A percentile compares a stretch with the other conserved stretches of the same genome.
Conservation (phyloP, 2,329 filamentous ascomycete species). For the Fusarium protoensiforme region DNA sequence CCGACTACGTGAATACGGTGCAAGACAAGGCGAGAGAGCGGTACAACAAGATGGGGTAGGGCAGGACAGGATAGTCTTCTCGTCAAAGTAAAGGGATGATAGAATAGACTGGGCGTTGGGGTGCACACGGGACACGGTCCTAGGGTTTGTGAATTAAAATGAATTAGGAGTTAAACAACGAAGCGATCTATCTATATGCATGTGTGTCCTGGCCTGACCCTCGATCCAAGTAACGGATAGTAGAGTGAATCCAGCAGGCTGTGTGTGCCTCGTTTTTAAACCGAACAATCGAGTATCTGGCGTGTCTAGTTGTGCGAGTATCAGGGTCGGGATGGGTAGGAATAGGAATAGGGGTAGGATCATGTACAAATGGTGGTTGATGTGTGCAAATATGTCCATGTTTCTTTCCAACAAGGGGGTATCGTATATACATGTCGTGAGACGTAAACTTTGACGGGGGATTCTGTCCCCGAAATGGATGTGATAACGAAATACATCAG, state of each 20-base stretch:
- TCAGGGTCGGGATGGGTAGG: not conserved
- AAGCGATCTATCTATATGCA: not conserved
- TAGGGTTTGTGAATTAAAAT: not conserved
- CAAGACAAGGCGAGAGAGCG: constrained; percentile 75
- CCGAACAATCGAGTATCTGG: not conserved
- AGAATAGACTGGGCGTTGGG: constrained; percentile 12
- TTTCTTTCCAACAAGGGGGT: constrained; percentile 12
- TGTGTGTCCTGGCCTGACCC: not conserved
- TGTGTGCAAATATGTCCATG: not conserved
- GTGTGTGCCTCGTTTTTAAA: not conserved
- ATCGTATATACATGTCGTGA: constrained; percentile 18
- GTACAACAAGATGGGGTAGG: constrained; percentile 64
- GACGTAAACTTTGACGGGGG: not conserved
- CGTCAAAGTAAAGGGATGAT: not conserved
- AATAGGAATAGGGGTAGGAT: not conserved
- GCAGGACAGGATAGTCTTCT: not conserved
- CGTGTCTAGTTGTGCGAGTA: not conserved
- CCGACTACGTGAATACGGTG: constrained; percentile 71
- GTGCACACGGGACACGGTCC: not conserved
- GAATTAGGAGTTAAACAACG: not conserved
- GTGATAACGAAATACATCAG: not conserved
- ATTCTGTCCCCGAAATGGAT: not conserved
- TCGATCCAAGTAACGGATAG: not conserved
- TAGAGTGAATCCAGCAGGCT: not conserved
- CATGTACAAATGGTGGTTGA: not conserved